These are phyloP conservation scores for Hortiboletus flavorubellus DNA, from an alignment of 768 basidiomycete species.

Conservation along the genomic window DNA sequence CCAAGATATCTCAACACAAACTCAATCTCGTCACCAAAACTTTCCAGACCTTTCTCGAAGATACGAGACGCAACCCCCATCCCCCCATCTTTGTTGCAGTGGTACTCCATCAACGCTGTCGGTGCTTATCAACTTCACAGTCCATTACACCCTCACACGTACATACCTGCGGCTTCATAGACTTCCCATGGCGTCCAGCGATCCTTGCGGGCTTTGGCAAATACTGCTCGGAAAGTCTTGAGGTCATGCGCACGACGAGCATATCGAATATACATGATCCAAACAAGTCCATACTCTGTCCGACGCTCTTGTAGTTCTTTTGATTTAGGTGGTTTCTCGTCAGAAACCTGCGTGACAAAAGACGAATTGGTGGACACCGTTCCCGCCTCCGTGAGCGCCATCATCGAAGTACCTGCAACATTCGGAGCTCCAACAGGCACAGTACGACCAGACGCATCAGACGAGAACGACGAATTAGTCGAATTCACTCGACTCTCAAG, in stretches of 20 bases:
- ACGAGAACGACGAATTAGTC: slow-evolving; percentile 37
- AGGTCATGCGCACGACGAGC: slow-evolving; percentile 84
- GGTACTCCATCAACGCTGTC: slow-evolving; percentile 91
- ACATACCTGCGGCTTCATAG: slow-evolving; percentile 83
- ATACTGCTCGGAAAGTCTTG: slow-evolving; percentile 71
- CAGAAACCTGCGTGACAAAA: slow-evolving; percentile 48
- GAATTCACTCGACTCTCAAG: slow-evolving; percentile 46
- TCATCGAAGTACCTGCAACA: slow-evolving; percentile 2
- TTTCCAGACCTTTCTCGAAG: slow-evolving; percentile 89
- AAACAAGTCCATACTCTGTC: slow-evolving; percentile 74
- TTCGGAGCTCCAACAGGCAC: slow-evolving; percentile 25
- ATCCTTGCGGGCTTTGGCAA: slow-evolving; percentile 76
- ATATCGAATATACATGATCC: slow-evolving; percentile 93
- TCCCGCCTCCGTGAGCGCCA: slow-evolving; percentile 29
- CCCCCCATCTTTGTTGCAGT: slow-evolving; percentile 73
- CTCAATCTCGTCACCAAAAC: slow-evolving; percentile 77
- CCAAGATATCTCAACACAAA: slow-evolving; percentile 87
- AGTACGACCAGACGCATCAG: slow-evolving; percentile 31
- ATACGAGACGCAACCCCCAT: slow-evolving; percentile 80
- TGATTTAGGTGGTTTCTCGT: slow-evolving; percentile 50
- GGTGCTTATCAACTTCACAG: slow-evolving; percentile 6
- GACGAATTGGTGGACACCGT: slow-evolving; percentile 41
- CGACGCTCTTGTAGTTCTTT: slow-evolving; percentile 54
- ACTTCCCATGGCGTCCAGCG: slow-evolving; percentile 86
- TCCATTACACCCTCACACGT: neutral